phyloP scores from a whole-genome alignment of 805 yeast species.

The Candida anglica region DNA sequence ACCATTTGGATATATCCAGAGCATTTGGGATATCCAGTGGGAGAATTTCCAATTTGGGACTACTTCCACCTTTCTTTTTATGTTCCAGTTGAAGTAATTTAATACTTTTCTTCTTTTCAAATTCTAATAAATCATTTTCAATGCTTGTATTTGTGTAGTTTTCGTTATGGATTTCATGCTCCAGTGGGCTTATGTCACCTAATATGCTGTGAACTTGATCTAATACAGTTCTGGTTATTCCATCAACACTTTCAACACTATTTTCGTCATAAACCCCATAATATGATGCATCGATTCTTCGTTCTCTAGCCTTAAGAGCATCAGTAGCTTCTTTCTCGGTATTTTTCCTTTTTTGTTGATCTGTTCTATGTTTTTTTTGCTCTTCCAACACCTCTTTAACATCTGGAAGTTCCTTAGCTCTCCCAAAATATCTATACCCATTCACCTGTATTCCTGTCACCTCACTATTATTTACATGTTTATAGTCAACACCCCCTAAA shows the following conservation, averaged over 20 bases:
- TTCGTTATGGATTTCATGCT: constrained; percentile 3
- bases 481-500: constrained; percentile 72
- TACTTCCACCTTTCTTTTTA: neutral
- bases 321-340: constrained; percentile 14
- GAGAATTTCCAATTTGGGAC: neutral
- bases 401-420: constrained; percentile 79
- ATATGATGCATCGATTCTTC: constrained; percentile 30
- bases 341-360: constrained; percentile 15
- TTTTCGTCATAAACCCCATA: constrained; percentile 39
- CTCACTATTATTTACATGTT: constrained; percentile 20
- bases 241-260: too few relatives aligned
- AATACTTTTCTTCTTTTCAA: neutral
- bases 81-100: neutral
- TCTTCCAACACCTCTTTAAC: constrained; percentile 35
- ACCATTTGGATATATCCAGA: constrained; percentile 40
- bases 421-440: constrained; percentile 75
- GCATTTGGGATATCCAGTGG: constrained; percentile 19
- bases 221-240: too few relatives aligned
- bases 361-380: constrained; percentile 11
- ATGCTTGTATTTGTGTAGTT: neutral
- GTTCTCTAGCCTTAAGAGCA: constrained; percentile 17
- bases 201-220: constrained; percentile 10
- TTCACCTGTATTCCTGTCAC: constrained; percentile 25
- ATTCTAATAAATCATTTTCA: neutral
- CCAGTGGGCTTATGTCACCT: constrained; percentile 6